Evolutionary conservation across 148 eudicot species (phyloP).

Genomic region (Cornus suecica): DNA sequence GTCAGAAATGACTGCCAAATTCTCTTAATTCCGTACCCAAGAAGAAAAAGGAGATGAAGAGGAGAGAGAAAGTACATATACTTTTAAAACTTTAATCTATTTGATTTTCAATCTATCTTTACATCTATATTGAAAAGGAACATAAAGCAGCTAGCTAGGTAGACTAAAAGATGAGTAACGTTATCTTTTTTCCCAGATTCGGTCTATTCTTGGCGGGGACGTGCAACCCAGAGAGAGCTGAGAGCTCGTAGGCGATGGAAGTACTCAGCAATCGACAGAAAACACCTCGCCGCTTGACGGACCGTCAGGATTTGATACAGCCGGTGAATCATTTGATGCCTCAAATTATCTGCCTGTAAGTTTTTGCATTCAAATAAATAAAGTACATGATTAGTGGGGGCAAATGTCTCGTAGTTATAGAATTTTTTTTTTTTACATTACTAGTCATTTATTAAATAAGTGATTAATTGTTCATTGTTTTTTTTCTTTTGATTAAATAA

Average conservation of each 20-base stretch:
- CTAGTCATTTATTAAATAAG: no score
- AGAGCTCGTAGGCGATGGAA: slow-evolving; percentile 94
- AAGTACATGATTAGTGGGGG: no score
- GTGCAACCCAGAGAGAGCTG: slow-evolving; percentile 85
- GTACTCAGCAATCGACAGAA: slow-evolving; percentile 84
- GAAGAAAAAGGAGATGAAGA: neutral
- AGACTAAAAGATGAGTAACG: neutral
- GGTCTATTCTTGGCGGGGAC: slow-evolving; percentile 66
- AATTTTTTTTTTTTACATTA: no score
- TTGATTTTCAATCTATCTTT: slow-evolving; percentile 15
- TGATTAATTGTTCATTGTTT: no score
- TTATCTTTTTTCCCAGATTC: neutral
- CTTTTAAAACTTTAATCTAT: neutral
- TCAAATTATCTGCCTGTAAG: slow-evolving; percentile 75
- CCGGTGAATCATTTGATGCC: slow-evolving; percentile 76
- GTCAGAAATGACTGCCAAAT: neutral
- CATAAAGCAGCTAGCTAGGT: neutral
- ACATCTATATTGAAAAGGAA: slow-evolving; percentile 12
- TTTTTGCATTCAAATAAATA: neutral
- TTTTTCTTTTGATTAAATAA: no score
- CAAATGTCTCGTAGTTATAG: no score
- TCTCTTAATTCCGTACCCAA: neutral
- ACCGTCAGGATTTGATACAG: slow-evolving; percentile 68
- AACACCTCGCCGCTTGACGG: slow-evolving; percentile 83
- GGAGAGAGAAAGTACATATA: neutral